phyloP scores from a whole-genome alignment of 2,329 filamentous ascomycete species.

The Cryphonectria japonica region DNA sequence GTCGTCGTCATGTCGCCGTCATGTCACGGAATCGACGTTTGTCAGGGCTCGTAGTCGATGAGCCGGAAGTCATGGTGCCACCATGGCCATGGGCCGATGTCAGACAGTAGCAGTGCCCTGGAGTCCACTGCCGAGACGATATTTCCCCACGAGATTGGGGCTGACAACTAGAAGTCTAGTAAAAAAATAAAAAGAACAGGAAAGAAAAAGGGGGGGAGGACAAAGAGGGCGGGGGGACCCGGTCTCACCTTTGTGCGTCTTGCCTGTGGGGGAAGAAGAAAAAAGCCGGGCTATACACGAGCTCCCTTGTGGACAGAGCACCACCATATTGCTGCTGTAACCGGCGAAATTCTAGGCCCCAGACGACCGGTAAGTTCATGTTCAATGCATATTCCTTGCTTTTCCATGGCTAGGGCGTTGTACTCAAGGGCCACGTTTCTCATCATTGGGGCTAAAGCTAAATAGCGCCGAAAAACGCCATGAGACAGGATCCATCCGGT shows the following conservation, averaged over 20 bases:
- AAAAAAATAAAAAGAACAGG: neutral
- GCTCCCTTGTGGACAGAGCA: neutral
- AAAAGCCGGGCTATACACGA: neutral
- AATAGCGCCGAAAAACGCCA: conserved; percentile 11
- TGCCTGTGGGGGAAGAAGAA: neutral
- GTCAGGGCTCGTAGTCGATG: neutral
- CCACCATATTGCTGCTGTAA: neutral
- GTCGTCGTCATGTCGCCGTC: neutral
- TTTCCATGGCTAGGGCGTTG: neutral
- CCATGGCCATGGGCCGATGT: neutral
- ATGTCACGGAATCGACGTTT: conserved; percentile 5
- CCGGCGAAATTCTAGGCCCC: neutral
- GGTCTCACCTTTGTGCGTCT: neutral
- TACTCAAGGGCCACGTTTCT: conserved; percentile 10
- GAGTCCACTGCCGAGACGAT: neutral
- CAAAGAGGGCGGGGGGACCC: neutral
- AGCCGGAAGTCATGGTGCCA: neutral
- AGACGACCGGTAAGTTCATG: neutral
- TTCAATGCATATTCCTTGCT: neutral
- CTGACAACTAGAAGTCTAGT: neutral
- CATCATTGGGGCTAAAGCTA: conserved; percentile 22
- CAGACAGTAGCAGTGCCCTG: neutral
- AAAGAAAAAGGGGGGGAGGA: neutral
- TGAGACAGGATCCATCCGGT: neutral
- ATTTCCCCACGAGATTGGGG: neutral